Evolutionary conservation across 805 yeast species (phyloP).

Genomic region (Starmera quercuum): DNA sequence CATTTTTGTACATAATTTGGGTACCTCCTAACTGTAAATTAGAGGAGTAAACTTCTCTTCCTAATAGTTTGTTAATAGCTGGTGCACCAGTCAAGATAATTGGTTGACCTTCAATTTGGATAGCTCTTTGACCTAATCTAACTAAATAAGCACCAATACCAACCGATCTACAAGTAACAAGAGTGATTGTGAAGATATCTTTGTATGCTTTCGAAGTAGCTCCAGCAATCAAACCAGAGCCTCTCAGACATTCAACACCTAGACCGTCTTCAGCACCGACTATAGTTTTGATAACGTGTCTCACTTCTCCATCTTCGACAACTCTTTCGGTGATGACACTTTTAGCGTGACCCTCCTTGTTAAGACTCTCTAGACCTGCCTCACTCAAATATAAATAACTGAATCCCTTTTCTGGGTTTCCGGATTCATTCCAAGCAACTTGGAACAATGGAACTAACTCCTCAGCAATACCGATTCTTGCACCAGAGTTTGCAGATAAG

Average conservation of each 20-base stretch:
- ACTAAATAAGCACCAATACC: slow-evolving; percentile 99
- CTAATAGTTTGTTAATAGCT: slow-evolving; percentile 92
- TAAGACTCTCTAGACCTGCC: slow-evolving; percentile 51
- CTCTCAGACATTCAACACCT: slow-evolving; percentile 97
- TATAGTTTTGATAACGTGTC: slow-evolving; percentile 75
- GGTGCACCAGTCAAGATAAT: slow-evolving; percentile 99
- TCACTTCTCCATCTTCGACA: slow-evolving; percentile 79
- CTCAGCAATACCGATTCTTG: slow-evolving; percentile 97
- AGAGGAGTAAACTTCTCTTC: slow-evolving; percentile 94
- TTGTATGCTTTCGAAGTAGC: slow-evolving; percentile 96
- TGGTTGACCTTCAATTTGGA: slow-evolving; percentile 98
- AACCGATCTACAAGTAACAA: slow-evolving; percentile 98
- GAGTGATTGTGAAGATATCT: slow-evolving; percentile 94
- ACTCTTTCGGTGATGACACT: slow-evolving; percentile 67
- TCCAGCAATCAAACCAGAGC: slow-evolving; percentile 98
- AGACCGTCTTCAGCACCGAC: slow-evolving; percentile 94
- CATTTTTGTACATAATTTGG: slow-evolving; percentile 96
- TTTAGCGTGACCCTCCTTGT: slow-evolving; percentile 50
- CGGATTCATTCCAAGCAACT: slow-evolving; percentile 86
- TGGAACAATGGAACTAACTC: slow-evolving; percentile 84
- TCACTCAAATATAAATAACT: slow-evolving; percentile 75
- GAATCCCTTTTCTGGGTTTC: slow-evolving; percentile 79
- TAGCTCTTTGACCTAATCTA: slow-evolving; percentile 97
- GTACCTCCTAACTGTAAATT: slow-evolving; percentile 99
- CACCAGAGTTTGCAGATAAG: slow-evolving; percentile 98